Evolutionary conservation across 495 filamentous ascomycete genomes (phyloP).

Genomic region (Penicillium tannophilum): DNA sequence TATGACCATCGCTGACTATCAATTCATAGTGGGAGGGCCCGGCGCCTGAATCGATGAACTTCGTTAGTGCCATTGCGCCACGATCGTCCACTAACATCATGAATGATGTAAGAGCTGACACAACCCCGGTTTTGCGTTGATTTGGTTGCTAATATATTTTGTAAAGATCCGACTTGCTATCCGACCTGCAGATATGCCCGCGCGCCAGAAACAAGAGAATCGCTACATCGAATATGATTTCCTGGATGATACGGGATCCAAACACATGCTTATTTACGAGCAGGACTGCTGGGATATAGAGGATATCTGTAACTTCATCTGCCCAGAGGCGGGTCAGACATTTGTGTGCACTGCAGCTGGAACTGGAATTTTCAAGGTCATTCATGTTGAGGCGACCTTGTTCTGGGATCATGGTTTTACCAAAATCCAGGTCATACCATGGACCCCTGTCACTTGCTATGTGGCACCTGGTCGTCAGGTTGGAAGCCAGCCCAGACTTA

Average conservation of each 20-base stretch:
- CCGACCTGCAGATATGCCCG: background rate
- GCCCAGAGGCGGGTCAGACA: background rate
- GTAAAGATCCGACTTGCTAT: background rate
- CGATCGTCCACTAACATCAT: background rate
- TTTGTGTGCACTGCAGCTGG: conserved; percentile 2
- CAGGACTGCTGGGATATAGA: background rate
- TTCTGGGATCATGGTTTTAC: background rate
- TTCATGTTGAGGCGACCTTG: background rate
- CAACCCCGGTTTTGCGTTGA: background rate
- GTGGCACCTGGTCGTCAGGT: background rate
- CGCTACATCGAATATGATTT: conserved; percentile 1
- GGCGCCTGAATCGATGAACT: background rate
- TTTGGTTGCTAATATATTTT: background rate
- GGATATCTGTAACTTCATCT: background rate
- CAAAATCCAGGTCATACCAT: background rate
- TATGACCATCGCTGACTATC: background rate
- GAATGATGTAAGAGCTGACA: background rate
- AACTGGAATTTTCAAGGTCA: background rate
- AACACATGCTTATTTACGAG: background rate
- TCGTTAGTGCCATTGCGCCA: background rate
- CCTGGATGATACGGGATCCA: conserved; percentile 1
- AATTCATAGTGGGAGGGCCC: background rate
- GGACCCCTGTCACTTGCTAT: background rate
- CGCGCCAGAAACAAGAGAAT: background rate
- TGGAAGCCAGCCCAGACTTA: background rate